These are phyloP conservation scores for Puccinia horiana DNA, from an alignment of 1,284 basidiomycete genomes.

Conservation along the genomic window DNA sequence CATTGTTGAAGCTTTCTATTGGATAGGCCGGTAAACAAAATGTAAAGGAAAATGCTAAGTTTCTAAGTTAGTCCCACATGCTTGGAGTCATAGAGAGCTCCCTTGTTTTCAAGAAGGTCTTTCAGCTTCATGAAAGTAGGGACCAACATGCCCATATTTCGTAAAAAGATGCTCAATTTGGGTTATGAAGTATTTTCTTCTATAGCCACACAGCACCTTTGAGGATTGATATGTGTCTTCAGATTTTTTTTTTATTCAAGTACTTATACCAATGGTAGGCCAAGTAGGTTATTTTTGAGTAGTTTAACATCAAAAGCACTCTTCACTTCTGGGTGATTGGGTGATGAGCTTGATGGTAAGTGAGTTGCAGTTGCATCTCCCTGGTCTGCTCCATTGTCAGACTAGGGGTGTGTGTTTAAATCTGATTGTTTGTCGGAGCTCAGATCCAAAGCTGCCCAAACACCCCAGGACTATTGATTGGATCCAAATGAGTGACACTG, in stretches of 20 bases:
- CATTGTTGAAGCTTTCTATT: constrained; percentile 10
- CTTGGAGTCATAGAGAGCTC: constrained; percentile 2
- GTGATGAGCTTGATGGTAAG: background rate
- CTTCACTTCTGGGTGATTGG: background rate
- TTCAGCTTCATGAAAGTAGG: background rate
- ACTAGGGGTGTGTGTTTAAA: background rate
- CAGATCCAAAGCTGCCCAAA: background rate
- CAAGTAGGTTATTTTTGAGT: background rate
- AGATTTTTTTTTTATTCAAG: background rate
- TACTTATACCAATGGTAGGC: background rate
- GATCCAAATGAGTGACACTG: too few relatives aligned
- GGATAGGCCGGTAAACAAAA: constrained; percentile 12
- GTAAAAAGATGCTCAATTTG: background rate
- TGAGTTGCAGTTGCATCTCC: background rate
- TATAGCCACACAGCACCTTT: background rate
- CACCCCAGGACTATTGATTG: too few relatives aligned
- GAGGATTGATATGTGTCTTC: background rate
- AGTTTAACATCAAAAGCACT: background rate
- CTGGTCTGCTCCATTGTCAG: background rate
- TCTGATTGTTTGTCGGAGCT: background rate
- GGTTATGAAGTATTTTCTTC: background rate
- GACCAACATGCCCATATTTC: background rate
- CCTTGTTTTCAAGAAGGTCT: background rate
- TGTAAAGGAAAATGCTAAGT: constrained; percentile 1
- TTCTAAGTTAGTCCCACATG: background rate